Conservation (phyloP, 352 stramenopile genomes). For the Lagenidium sp. region DNA sequence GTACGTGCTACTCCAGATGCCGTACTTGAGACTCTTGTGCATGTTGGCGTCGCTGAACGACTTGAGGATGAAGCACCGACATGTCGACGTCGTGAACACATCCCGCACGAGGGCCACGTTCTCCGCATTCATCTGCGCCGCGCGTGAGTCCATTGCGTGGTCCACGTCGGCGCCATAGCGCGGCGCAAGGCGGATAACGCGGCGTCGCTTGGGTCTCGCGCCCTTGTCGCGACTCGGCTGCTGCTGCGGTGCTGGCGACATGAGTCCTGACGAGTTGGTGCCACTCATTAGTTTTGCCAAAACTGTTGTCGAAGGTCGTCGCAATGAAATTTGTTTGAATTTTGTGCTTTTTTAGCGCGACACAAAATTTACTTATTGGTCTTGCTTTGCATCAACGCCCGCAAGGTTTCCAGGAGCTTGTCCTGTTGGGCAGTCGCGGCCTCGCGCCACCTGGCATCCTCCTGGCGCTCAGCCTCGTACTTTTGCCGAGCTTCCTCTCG, state of each 20-base stretch:
- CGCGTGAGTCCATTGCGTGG: not conserved
- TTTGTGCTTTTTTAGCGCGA: no score
- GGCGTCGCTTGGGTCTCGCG: constrained; percentile 25
- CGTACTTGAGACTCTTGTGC: constrained; percentile 82
- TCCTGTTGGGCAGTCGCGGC: no score
- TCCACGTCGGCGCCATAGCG: constrained; percentile 16
- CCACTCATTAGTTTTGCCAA: no score
- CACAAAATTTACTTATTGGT: no score
- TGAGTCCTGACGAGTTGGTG: not conserved
- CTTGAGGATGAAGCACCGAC: constrained; percentile 78
- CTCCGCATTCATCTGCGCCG: constrained; percentile 8
- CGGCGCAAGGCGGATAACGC: constrained; percentile 30
- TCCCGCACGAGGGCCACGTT: constrained; percentile 35
- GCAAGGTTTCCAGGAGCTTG: no score
- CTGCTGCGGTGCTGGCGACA: not conserved
- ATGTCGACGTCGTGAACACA: constrained; percentile 47
- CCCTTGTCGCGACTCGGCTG: not conserved
- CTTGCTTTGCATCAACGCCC: no score
- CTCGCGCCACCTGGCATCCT: no score
- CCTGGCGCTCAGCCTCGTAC: no score
- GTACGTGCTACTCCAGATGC: constrained; percentile 72
- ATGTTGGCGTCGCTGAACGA: constrained; percentile 82
- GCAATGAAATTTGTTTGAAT: no score
- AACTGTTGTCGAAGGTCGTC: no score
- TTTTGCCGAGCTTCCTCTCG: no score